Evolutionary conservation across 2,329 filamentous ascomycete genomes (phyloP).

Genomic region (Cadophora malorum): DNA sequence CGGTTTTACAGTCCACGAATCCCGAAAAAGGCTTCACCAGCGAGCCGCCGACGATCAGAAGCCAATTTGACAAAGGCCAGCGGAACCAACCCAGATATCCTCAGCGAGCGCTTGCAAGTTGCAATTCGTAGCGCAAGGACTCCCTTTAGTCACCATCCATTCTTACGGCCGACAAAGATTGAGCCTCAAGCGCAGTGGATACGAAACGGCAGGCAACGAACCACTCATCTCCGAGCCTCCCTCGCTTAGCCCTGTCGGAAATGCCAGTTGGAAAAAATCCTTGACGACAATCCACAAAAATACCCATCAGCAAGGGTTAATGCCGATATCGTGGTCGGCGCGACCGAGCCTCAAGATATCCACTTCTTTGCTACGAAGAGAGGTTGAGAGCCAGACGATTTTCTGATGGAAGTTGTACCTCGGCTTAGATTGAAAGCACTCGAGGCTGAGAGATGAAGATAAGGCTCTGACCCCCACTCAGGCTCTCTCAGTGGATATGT

Average conservation of each 20-base stretch:
- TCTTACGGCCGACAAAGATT: slow-evolving; percentile 10
- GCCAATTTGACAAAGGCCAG: background rate
- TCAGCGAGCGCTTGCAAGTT: no score
- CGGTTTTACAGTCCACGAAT: background rate
- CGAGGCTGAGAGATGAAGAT: no score
- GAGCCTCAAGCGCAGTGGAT: background rate
- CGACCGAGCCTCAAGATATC: no score
- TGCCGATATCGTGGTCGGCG: no score
- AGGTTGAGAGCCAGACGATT: no score
- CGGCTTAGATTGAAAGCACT: no score
- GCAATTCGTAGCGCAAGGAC: no score
- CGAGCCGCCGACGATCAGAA: background rate
- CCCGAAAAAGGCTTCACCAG: background rate
- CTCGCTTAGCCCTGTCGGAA: slow-evolving; percentile 8
- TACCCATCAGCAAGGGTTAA: background rate
- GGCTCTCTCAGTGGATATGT: no score
- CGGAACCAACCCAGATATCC: background rate
- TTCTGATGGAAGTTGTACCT: no score
- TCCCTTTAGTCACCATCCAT: background rate
- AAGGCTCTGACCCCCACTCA: no score
- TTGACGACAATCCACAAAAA: background rate
- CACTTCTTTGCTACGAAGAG: no score
- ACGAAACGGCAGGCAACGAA: background rate
- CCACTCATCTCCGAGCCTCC: background rate
- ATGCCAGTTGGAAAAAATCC: background rate